phyloP scores from a whole-genome alignment of 305 asterid genomes.

The Fraxinus ornus region DNA sequence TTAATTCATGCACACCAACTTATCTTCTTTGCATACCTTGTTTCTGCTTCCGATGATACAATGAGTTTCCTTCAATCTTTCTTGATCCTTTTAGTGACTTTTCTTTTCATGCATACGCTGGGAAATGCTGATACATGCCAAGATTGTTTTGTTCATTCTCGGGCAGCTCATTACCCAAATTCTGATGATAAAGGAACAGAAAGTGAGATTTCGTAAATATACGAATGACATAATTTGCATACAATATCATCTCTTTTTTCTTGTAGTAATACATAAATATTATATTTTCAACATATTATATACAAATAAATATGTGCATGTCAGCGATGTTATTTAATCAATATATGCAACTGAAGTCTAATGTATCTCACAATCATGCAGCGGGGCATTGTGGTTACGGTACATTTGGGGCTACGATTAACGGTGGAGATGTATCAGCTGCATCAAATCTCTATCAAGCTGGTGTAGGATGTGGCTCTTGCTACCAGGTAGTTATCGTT shows the following conservation, averaged over 20 bases:
- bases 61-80: conserved; percentile 35
- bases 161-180: conserved; percentile 66
- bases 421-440: conserved; percentile 76
- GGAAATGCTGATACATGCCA: conserved; percentile 50
- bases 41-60: conserved; percentile 18
- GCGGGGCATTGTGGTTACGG: conserved; percentile 80
- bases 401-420: conserved; percentile 66
- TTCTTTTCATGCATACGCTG: conserved; percentile 34
- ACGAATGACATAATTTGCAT: conserved; percentile 4
- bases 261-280: not conserved
- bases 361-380: conserved; percentile 37
- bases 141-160: conserved; percentile 65
- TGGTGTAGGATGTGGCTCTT: conserved; percentile 84
- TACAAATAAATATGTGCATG: not conserved
- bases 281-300: not conserved
- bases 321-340: not conserved
- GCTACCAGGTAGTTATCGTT: conserved; percentile 58
- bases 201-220: conserved; percentile 40
- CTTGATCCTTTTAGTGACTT: conserved; percentile 27
- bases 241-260: not conserved
- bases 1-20: conserved; percentile 31
- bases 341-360: not conserved
- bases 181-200: conserved; percentile 81
- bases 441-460: conserved; percentile 68
- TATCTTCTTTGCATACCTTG: conserved; percentile 17